phyloP scores from a whole-genome alignment of 768 basidiomycete genomes.

The Psilocybe cubensis region DNA sequence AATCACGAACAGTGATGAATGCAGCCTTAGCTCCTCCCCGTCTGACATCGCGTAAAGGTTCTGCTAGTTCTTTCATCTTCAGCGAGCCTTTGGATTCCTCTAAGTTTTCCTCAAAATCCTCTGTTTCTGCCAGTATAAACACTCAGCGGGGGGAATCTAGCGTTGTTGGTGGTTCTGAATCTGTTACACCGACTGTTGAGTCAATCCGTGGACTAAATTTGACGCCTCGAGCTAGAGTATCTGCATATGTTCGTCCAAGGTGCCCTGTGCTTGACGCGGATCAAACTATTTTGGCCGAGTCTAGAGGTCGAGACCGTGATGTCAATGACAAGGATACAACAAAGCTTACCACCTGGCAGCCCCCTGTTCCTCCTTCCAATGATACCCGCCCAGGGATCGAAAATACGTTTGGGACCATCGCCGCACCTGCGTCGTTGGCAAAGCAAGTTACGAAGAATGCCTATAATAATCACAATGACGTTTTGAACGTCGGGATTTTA shows the following conservation, averaged over 20 bases:
- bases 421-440: neutral
- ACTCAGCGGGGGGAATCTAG: neutral
- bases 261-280: neutral
- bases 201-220: neutral
- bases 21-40: neutral
- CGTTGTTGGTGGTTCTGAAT: neutral
- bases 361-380: neutral
- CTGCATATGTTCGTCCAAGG: neutral
- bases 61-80: conserved; percentile 12
- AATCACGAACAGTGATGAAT: neutral
- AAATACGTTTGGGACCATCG: neutral
- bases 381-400: neutral
- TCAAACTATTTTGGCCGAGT: neutral
- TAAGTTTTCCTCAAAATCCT: conserved; percentile 4
- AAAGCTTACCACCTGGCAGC: neutral
- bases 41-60: neutral
- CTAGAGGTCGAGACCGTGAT: neutral
- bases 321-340: neutral
- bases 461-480: neutral
- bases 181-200: neutral
- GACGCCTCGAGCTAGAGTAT: neutral
- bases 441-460: neutral
- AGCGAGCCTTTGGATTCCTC: conserved; percentile 18
- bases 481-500: neutral
- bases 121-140: neutral